phyloP scores from a whole-genome alignment of 2,329 filamentous ascomycete genomes.

The Nakataea oryzae region DNA sequence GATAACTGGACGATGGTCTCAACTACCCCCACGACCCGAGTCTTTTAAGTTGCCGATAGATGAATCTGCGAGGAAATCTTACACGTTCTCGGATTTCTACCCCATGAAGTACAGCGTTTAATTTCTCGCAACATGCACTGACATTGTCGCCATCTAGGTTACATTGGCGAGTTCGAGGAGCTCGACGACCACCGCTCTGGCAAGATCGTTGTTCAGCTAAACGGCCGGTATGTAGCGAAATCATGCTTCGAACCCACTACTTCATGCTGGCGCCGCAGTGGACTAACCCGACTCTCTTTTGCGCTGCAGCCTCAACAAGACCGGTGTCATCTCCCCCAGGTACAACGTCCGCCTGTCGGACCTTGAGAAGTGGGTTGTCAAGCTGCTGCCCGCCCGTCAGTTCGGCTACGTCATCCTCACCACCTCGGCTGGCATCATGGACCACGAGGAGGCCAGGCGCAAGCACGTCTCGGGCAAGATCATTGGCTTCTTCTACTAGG shows the following conservation, averaged over 20 bases:
- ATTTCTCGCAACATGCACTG: slow-evolving; percentile 69
- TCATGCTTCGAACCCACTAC: background rate
- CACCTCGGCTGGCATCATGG: slow-evolving; percentile 99
- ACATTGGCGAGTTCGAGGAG: slow-evolving; percentile 99
- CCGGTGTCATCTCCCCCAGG: slow-evolving; percentile 96
- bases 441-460: slow-evolving; percentile 98
- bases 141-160: slow-evolving; percentile 56
- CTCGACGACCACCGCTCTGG: slow-evolving; percentile 98
- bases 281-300: slow-evolving; percentile 17
- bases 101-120: slow-evolving; percentile 85
- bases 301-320: slow-evolving; percentile 82
- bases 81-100: slow-evolving; percentile 79
- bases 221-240: slow-evolving; percentile 54
- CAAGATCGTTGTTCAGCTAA: slow-evolving; percentile 99
- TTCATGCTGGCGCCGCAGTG: background rate
- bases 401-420: slow-evolving; percentile 99
- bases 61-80: slow-evolving; percentile 81
- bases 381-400: slow-evolving; percentile 98
- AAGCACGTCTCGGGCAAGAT: slow-evolving; percentile 99
- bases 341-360: slow-evolving; percentile 98
- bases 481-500: slow-evolving; percentile 98
- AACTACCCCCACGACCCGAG: slow-evolving; percentile 71
- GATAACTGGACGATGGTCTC: slow-evolving; percentile 99
- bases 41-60: slow-evolving; percentile 99
- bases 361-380: slow-evolving; percentile 99